phyloP scores from a whole-genome alignment of 2,329 filamentous ascomycete species.

The Ophiostoma pallidulum region DNA sequence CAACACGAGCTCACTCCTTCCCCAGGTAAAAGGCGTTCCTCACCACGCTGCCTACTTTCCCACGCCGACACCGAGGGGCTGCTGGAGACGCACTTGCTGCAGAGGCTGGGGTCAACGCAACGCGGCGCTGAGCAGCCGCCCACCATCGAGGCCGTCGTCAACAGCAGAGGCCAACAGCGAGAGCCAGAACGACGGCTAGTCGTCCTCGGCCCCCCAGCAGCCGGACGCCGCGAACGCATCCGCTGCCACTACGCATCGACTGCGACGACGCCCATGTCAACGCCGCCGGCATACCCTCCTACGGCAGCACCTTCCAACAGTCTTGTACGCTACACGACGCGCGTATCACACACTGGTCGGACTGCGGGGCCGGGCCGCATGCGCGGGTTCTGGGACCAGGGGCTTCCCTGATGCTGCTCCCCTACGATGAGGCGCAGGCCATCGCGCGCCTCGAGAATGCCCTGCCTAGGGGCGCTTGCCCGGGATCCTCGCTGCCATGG shows the following conservation, averaged over 20 bases:
- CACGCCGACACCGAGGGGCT: conserved; percentile 20
- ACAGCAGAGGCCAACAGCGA: conserved; percentile 10
- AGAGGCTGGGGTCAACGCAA: conserved; percentile 23
- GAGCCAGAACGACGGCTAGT: conserved; percentile 19
- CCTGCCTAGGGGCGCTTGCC: conserved; percentile 5
- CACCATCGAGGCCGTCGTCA: conserved; percentile 13
- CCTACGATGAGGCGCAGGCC: conserved; percentile 19
- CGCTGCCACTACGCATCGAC: conserved; percentile 32
- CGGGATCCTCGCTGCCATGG: conserved; percentile 3
- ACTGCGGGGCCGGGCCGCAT: conserved; percentile 13
- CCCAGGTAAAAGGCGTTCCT: conserved; percentile 17
- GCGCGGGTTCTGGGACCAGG: conserved; percentile 22
- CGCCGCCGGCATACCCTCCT: conserved; percentile 28
- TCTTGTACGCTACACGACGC: conserved; percentile 37
- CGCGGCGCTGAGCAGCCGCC: conserved; percentile 24
- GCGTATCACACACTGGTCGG: conserved; percentile 20
- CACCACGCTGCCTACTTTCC: conserved; percentile 17
- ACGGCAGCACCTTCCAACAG: conserved; percentile 34
- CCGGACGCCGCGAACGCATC: conserved; percentile 13
- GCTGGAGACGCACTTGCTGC: conserved; percentile 31
- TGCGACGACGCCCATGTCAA: conserved; percentile 38
- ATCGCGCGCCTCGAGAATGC: conserved; percentile 7
- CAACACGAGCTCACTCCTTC: conserved; percentile 19
- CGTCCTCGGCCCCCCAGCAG: not conserved
- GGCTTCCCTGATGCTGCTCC: conserved; percentile 30